phyloP scores from a whole-genome alignment of 2,329 filamentous ascomycete genomes.

The Fusarium abutilonis region DNA sequence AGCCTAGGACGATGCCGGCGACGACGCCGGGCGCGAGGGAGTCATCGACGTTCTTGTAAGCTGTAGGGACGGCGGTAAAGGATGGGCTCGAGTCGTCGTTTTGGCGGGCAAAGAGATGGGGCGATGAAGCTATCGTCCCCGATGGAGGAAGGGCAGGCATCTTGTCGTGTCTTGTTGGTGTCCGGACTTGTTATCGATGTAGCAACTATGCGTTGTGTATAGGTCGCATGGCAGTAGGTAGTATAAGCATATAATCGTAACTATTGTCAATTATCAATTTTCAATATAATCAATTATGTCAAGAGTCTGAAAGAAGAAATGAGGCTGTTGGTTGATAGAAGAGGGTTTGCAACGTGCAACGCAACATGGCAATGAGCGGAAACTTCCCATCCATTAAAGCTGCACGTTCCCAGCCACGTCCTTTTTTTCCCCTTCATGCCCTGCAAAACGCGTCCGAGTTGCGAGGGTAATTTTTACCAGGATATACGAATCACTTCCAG shows the following conservation, averaged over 20 bases:
- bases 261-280: background rate
- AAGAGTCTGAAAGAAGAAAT: background rate
- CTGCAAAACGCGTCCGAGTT: slow-evolving; percentile 3
- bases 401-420: slow-evolving; percentile 30
- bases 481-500: background rate
- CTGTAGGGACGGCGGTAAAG: slow-evolving; percentile 49
- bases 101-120: slow-evolving; percentile 37
- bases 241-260: background rate
- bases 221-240: slow-evolving; percentile 3
- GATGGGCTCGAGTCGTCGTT: slow-evolving; percentile 28
- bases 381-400: slow-evolving; percentile 16
- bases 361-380: background rate
- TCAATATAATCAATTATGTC: background rate
- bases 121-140: slow-evolving; percentile 22
- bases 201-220: background rate
- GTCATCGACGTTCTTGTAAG: slow-evolving; percentile 50
- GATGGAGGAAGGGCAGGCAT: slow-evolving; percentile 35
- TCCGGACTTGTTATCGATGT: background rate
- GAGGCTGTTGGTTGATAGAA: slow-evolving; percentile 10
- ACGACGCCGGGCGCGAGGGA: slow-evolving; percentile 57
- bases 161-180: background rate
- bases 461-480: slow-evolving; percentile 3
- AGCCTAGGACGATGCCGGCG: slow-evolving; percentile 57
- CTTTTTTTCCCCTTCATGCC: slow-evolving; percentile 20
- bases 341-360: slow-evolving; percentile 3